A percentile compares a stretch with the other conserved stretches of the same genome.
These are phyloP conservation scores for Apiotrichum montevideense DNA, from an alignment of 1,284 basidiomycete species.

Conservation along the genomic window DNA sequence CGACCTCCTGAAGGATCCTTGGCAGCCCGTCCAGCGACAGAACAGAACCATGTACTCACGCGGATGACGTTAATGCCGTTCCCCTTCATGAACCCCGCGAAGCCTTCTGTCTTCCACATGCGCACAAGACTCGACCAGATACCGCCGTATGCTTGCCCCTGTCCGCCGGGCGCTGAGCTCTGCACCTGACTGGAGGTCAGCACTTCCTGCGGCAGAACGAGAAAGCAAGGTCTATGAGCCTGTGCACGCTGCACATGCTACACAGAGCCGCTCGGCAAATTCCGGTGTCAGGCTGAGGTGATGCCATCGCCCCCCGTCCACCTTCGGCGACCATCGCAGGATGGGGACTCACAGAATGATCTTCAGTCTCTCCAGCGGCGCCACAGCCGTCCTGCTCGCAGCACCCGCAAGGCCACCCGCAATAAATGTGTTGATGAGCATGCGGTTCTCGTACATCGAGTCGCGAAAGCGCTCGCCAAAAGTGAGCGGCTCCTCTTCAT, in stretches of 20 bases:
- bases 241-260: too few relatives aligned
- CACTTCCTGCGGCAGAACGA: background rate
- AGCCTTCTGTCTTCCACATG: slow-evolving; percentile 91
- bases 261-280: too few relatives aligned
- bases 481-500: background rate
- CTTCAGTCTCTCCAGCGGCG: slow-evolving; percentile 86
- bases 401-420: slow-evolving; percentile 46
- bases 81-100: slow-evolving; percentile 79
- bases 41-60: slow-evolving; percentile 23
- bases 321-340: too few relatives aligned
- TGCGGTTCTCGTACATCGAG: slow-evolving; percentile 26
- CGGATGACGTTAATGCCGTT: slow-evolving; percentile 86
- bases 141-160: slow-evolving; percentile 66
- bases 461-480: too few relatives aligned
- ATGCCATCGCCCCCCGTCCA: too few relatives aligned
- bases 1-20: background rate
- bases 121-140: slow-evolving; percentile 70
- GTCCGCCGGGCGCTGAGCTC: slow-evolving; percentile 16
- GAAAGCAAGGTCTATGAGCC: background rate
- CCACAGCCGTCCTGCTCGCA: slow-evolving; percentile 80
- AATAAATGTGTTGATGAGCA: slow-evolving; percentile 43
- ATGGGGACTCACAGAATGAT: slow-evolving; percentile 73
- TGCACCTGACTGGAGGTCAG: slow-evolving; percentile 65
- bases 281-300: background rate
- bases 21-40: too few relatives aligned